A percentile compares a stretch with the other conserved stretches of the same genome.
phyloP scores from a whole-genome alignment of 768 basidiomycete species.

The Tubosaeta sp. region DNA sequence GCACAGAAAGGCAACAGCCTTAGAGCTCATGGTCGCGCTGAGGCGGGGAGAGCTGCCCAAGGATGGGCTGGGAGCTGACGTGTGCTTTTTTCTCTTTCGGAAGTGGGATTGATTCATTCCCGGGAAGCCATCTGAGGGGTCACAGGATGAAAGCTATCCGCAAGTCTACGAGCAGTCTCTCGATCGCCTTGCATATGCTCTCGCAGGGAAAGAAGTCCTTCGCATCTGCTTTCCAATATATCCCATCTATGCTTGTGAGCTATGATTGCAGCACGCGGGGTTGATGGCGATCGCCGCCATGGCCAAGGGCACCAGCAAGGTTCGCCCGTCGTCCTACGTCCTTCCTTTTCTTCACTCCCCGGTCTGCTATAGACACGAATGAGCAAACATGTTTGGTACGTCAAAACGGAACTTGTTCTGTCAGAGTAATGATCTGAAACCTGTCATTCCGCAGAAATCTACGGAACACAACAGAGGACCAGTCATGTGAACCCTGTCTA shows the following conservation, averaged over 20 bases:
- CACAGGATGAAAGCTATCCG: slow-evolving; percentile 59
- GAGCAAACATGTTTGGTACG: no score
- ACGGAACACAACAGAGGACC: no score
- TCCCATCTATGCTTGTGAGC: no score
- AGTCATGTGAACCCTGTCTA: no score
- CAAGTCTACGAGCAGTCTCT: slow-evolving; percentile 79
- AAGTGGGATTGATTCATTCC: not conserved
- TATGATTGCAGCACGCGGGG: no score
- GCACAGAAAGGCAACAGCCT: slow-evolving; percentile 68
- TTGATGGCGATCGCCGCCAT: no score
- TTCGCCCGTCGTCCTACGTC: slow-evolving; percentile 25
- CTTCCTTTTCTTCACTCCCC: not conserved
- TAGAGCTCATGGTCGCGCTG: slow-evolving; percentile 80
- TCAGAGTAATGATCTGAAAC: no score
- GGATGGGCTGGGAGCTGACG: slow-evolving; percentile 61
- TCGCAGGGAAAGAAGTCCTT: slow-evolving; percentile 71
- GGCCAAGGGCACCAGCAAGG: no score
- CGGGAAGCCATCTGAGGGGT: slow-evolving; percentile 57
- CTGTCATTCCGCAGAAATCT: no score
- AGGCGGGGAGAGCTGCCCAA: slow-evolving; percentile 74
- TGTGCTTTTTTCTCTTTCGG: slow-evolving; percentile 35
- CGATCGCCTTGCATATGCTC: slow-evolving; percentile 75
- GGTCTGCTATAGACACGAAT: no score
- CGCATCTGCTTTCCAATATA: no score
- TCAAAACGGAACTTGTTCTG: no score